Percentiles rank a stretch among this genome's conserved stretches.
These are phyloP conservation scores for Lentinus tigrinus DNA, from an alignment of 768 basidiomycete genomes.

Conservation along the genomic window DNA sequence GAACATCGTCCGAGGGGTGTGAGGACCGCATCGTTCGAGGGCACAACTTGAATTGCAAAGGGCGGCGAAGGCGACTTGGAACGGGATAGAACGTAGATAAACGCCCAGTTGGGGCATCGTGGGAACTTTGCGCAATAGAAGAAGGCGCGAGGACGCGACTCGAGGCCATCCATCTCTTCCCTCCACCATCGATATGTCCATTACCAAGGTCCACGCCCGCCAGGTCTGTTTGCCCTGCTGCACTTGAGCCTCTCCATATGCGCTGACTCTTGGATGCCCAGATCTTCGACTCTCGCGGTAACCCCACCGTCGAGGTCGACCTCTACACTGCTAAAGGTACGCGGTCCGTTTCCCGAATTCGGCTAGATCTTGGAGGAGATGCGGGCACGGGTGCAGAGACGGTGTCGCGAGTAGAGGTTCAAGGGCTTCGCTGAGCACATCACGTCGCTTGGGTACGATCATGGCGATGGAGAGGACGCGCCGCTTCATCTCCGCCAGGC, in stretches of 20 bases:
- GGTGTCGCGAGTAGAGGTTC: neutral
- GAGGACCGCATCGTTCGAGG: neutral
- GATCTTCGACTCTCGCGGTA: constrained; percentile 99
- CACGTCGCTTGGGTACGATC: neutral
- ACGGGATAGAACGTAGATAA: neutral
- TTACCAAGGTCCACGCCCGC: constrained; percentile 89
- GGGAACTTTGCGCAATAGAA: constrained; percentile 27
- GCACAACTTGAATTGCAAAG: neutral
- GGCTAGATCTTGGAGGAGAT: neutral
- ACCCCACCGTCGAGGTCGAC: constrained; percentile 96
- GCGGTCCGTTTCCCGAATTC: constrained; percentile 17
- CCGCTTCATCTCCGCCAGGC: neutral
- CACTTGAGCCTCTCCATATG: neutral
- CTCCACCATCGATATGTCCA: constrained; percentile 65
- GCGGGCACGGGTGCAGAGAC: too few species aligned
- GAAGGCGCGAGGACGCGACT: constrained; percentile 17
- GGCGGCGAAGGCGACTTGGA: neutral
- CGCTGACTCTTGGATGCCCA: constrained; percentile 72
- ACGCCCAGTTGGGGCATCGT: constrained; percentile 27
- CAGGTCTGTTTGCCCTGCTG: constrained; percentile 55
- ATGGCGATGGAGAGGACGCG: neutral
- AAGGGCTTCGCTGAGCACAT: neutral
- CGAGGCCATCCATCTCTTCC: constrained; percentile 16
- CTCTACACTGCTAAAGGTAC: constrained; percentile 84
- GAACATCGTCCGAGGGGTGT: neutral